phyloP scores from a whole-genome alignment of 1,139 yeast species.

The Geotrichum restrictum region DNA sequence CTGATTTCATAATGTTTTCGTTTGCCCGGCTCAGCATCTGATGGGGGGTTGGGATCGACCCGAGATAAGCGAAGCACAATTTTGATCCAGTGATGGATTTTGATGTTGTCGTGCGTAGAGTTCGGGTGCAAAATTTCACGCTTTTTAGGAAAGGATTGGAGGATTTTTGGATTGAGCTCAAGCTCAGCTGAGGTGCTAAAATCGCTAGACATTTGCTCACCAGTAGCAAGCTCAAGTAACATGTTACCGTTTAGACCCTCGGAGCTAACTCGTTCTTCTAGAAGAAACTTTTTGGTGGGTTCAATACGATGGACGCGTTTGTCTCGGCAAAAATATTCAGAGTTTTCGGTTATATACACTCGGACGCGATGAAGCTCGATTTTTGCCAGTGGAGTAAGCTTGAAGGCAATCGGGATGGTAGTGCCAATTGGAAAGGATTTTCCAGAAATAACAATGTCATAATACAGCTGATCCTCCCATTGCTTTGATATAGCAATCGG shows the following conservation, averaged over 20 bases:
- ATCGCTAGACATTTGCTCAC: slow-evolving; percentile 20
- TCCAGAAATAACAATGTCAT: slow-evolving; percentile 81
- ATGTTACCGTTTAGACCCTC: slow-evolving; percentile 44
- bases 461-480: slow-evolving; percentile 89
- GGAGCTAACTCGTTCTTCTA: slow-evolving; percentile 74
- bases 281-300: slow-evolving; percentile 73
- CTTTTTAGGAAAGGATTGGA: slow-evolving; percentile 51
- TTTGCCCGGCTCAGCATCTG: slow-evolving; percentile 44
- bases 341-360: slow-evolving; percentile 77
- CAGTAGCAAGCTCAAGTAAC: slow-evolving; percentile 40
- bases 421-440: slow-evolving; percentile 82
- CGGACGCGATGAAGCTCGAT: slow-evolving; percentile 82
- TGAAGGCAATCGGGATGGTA: slow-evolving; percentile 75
- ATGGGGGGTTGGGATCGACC: slow-evolving; percentile 45
- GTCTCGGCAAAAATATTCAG: slow-evolving; percentile 82
- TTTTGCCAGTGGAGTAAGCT: slow-evolving; percentile 81
- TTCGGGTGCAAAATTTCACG: slow-evolving; percentile 66
- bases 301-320: slow-evolving; percentile 88
- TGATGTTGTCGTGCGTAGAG: slow-evolving; percentile 70
- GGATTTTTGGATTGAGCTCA: slow-evolving; percentile 83
- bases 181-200: slow-evolving; percentile 51
- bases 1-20: slow-evolving; percentile 86
- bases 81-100: slow-evolving; percentile 91
- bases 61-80: slow-evolving; percentile 74
- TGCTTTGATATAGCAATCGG: slow-evolving; percentile 86